phyloP scores from a whole-genome alignment of 441 rosid genomes.

The Geranium incanum region DNA sequence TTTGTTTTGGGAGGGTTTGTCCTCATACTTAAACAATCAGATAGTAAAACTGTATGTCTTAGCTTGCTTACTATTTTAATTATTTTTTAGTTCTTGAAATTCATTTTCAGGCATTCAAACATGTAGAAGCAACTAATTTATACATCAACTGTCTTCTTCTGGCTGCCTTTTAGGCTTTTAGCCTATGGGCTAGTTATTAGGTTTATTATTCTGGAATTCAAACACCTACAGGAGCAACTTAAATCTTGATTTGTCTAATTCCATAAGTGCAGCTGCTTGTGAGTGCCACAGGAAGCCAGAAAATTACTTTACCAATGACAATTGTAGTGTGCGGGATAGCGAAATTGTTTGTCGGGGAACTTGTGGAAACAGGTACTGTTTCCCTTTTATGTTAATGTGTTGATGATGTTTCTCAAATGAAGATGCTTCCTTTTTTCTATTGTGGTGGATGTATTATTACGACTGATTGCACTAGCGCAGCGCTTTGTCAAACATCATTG shows the following conservation, averaged over 20 bases:
- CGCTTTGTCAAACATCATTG: too few relatives aligned
- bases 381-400: not conserved
- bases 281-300: conserved; percentile 75
- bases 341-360: conserved; percentile 98
- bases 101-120: not conserved
- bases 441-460: not conserved
- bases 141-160: not conserved
- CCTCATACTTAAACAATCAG: not conserved
- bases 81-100: not conserved
- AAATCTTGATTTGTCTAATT: conserved; percentile 11
- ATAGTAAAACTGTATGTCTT: not conserved
- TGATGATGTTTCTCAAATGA: not conserved
- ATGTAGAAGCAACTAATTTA: not conserved
- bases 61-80: not conserved
- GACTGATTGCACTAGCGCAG: too few relatives aligned
- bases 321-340: conserved; percentile 84
- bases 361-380: conserved; percentile 68
- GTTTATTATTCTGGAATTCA: not conserved
- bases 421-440: not conserved
- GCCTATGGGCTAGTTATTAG: not conserved
- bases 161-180: not conserved
- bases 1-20: not conserved
- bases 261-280: conserved; percentile 53
- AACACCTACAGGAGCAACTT: too few relatives aligned
- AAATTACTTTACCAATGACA: conserved; percentile 64